Base-by-base conservation (phyloP, 2,329 filamentous ascomycete species). In the Phaeosphaeria sp. region DNA sequence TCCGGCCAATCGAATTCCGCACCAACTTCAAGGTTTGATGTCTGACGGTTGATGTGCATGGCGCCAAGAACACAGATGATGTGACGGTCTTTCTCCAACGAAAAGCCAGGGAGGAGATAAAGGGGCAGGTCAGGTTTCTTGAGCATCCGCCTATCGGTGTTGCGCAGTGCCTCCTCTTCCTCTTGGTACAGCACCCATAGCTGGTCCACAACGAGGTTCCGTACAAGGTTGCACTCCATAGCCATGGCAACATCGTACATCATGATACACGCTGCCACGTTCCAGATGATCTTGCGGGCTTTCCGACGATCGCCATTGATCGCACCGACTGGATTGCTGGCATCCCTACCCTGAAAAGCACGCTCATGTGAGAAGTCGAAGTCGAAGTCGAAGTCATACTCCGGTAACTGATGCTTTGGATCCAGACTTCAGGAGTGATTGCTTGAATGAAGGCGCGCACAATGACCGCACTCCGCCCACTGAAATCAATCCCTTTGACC, bases 381-480 rank as follows among this genome's bases (percentile, higher is more conserved):
- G 9, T 36, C 20, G 50, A 52, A 52, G 22, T 25, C n/a, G 25
- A 41, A 36, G 27, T 46, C 42, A 22, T 52, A 27, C 15, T n/a
- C 10, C n/a, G 50, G 50, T 13, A 52, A 20, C 11, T 25, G 11
- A 10, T 46, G 13, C 4, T 15, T 15, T 6, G 7, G 30, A 11
- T 36, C 30, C 5, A 36, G 18, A 18, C 25, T 39, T 3, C 17
- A 22, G 50, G 50, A 15, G 50, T 46, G n/a, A 46, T 36, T 25
- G 50, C 27, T 7, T 52, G 46, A 6, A 52, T 30, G 20, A 52
- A 52, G 1, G 50, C 50, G 6, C 43, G 18, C 9, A 52, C 30
- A 25, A 52, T 52, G 3, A 13, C n/a, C 3, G 50, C 20, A 1
- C n/a, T 11, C 17, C 3, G 44, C 15, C 22, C 44, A 46, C 9